Percentiles rank a stretch among this genome's conserved stretches.
Conservation (phyloP, 805 yeast species). For the Candida verbasci region DNA sequence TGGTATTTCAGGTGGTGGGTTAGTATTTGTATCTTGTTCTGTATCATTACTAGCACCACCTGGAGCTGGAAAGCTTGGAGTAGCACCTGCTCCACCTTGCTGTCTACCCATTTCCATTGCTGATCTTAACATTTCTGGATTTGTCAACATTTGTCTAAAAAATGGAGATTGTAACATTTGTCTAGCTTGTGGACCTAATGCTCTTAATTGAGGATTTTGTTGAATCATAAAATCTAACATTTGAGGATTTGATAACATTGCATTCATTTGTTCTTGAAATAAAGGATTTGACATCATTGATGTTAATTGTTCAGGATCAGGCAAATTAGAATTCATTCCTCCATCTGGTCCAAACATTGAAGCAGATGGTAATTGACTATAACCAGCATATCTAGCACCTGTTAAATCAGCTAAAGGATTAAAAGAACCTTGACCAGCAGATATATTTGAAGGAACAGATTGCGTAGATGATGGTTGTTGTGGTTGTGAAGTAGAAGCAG, state of each 20-base stretch:
- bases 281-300: conserved; percentile 77
- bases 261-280: conserved; percentile 77
- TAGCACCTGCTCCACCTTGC: conserved; percentile 33
- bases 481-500: conserved; percentile 11
- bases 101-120: conserved; percentile 72
- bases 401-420: conserved; percentile 91
- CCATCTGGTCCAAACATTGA: conserved; percentile 94
- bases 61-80: conserved; percentile 20
- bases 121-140: conserved; percentile 81
- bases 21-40: conserved; percentile 12
- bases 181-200: conserved; percentile 87
- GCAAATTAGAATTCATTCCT: conserved; percentile 69
- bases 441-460: conserved; percentile 67
- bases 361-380: conserved; percentile 79
- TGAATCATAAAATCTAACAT: conserved; percentile 79
- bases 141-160: conserved; percentile 63
- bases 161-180: conserved; percentile 79
- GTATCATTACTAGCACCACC: conserved; percentile 10
- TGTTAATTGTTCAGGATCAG: conserved; percentile 71
- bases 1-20: conserved; percentile 25
- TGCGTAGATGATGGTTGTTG: conserved; percentile 8
- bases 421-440: conserved; percentile 85
- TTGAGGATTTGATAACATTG: conserved; percentile 81
- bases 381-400: conserved; percentile 95
- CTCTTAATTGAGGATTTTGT: conserved; percentile 78